These are phyloP conservation scores for Leccinum huronense DNA, from an alignment of 1,284 basidiomycete species.

Conservation along the genomic window DNA sequence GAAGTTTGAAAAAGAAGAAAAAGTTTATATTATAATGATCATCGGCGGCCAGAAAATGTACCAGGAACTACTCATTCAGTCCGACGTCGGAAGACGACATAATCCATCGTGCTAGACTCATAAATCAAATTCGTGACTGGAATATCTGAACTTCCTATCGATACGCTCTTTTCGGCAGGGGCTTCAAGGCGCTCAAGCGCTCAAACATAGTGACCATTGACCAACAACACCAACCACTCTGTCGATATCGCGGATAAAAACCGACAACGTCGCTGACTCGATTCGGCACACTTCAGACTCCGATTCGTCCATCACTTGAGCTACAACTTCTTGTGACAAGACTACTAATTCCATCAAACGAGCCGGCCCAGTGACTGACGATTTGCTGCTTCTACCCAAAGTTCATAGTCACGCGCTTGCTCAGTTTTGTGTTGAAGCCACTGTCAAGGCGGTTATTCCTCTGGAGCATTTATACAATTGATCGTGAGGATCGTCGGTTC, in stretches of 20 bases:
- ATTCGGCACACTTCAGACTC: neutral
- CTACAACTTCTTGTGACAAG: too few relatives aligned
- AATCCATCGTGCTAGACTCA: neutral
- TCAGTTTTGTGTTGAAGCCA: neutral
- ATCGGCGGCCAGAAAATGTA: neutral
- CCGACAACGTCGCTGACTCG: neutral
- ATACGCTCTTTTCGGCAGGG: neutral
- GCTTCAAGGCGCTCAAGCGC: neutral
- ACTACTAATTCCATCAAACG: neutral
- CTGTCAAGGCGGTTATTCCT: neutral
- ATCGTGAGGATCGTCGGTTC: neutral
- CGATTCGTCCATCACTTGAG: neutral
- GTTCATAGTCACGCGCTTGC: neutral
- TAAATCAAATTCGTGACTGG: neutral
- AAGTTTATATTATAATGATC: neutral
- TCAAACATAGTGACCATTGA: neutral
- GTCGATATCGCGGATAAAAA: neutral
- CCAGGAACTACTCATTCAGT: neutral
- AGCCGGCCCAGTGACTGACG: neutral
- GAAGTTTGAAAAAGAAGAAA: neutral
- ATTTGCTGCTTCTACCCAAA: neutral
- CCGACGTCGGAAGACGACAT: neutral
- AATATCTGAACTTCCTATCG: neutral
- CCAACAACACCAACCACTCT: neutral
- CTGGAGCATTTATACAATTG: neutral